Base-by-base conservation (phyloP, 352 stramenopile species). In the Vaucheria bursata region DNA sequence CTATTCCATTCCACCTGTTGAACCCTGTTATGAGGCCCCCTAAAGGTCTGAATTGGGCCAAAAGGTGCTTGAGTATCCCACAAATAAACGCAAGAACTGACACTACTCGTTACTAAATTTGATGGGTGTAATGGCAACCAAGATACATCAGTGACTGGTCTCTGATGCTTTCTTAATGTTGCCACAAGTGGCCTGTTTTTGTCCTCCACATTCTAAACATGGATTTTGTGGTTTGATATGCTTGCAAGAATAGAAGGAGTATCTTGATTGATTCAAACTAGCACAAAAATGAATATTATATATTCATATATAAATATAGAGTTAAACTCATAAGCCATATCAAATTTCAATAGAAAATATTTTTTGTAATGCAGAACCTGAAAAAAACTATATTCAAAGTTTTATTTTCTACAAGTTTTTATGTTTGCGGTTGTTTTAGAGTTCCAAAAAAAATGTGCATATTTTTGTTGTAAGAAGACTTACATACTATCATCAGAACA, bases 201-300 rank as follows among this genome's bases (percentile, higher is more conserved):
- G 39, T 75, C 71, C 5, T 64, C 25, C 3, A 65, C n/a, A 66
- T 75, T 68, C 71, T 49, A 75, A 8, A 75, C 75, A 31, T 76
- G 25, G 5, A 64, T n/a, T 18, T n/a, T 75, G 71, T 29, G 8
- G 35, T 75, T 71, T 31, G 29, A 75, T 18, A 49, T 71, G 37
- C 40, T 75, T 1, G 71, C 71, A 7, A 75, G 71, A 38, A 59
- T 59, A 25, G 12, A 59, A 25, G 12, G 12, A 12, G 45, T 59
- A 25, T 59, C 12, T 12, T 25, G 45, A 25, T 59, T 59, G 45
- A 59, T 59, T 12, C 45, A 25, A 12, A 59, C 45, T 25, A n/a
- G n/a, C n/a, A n/a, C n/a, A n/a, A n/a, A n/a, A n/a, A n/a, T n/a
- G n/a, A n/a, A n/a, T n/a, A n/a, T n/a, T n/a, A n/a, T n/a, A n/a